A percentile compares a stretch with the other conserved stretches of the same genome.
Evolutionary conservation across 108 stramenopile species (phyloP).

Genomic region (Nitzschia inconspicua): DNA sequence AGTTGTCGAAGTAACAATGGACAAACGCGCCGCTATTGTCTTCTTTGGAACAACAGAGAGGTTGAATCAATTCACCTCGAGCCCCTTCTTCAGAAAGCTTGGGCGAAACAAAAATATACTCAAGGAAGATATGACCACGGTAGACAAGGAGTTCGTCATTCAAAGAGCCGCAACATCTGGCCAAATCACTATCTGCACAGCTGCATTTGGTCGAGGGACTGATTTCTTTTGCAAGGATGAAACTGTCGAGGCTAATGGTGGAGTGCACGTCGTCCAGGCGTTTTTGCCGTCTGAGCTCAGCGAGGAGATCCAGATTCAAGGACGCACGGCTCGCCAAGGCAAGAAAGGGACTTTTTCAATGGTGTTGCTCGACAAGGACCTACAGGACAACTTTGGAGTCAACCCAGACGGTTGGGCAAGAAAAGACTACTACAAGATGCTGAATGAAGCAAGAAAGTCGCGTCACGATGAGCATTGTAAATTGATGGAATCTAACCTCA

Average conservation of each 20-base stretch:
- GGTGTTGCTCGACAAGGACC: slow-evolving; percentile 49
- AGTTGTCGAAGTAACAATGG: slow-evolving; percentile 28
- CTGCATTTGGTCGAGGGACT: slow-evolving; percentile 63
- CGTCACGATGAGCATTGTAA: slow-evolving; percentile 21
- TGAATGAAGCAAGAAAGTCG: slow-evolving; percentile 32
- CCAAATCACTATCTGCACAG: slow-evolving; percentile 51
- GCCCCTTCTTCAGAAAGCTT: slow-evolving; percentile 45
- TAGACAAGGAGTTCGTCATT: slow-evolving; percentile 52
- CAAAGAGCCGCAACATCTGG: slow-evolving; percentile 55
- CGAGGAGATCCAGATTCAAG: slow-evolving; percentile 68
- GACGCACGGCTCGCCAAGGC: slow-evolving; percentile 62
- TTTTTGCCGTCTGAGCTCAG: slow-evolving; percentile 48
- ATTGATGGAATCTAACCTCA: slow-evolving; percentile 39
- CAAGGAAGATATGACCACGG: slow-evolving; percentile 39
- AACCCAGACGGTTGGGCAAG: slow-evolving; percentile 29
- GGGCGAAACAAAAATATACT: slow-evolving; percentile 44
- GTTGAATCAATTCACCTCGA: slow-evolving; percentile 37
- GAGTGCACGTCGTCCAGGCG: slow-evolving; percentile 56
- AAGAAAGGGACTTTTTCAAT: slow-evolving; percentile 54
- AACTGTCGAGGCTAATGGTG: slow-evolving; percentile 42
- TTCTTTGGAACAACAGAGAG: slow-evolving; percentile 39
- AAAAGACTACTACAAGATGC: slow-evolving; percentile 43
- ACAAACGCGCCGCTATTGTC: slow-evolving; percentile 53
- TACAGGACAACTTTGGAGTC: slow-evolving; percentile 48
- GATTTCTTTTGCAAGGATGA: slow-evolving; percentile 69